These are phyloP conservation scores for Xanthoparmelia taractica DNA, from an alignment of 495 filamentous ascomycete genomes.

Conservation along the genomic window DNA sequence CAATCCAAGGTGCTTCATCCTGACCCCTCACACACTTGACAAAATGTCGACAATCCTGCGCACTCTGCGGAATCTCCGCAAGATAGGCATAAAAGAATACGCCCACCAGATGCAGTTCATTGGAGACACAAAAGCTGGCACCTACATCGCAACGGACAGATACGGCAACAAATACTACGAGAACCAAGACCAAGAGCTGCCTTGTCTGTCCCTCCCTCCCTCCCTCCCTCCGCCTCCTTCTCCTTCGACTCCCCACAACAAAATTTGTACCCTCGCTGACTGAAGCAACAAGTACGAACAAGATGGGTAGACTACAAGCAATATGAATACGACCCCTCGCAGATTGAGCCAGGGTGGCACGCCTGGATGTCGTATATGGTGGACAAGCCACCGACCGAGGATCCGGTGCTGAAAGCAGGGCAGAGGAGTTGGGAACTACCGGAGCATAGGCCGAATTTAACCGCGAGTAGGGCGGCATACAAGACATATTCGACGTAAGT, in stretches of 20 bases:
- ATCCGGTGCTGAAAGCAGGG: constrained; percentile 60
- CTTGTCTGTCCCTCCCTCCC: constrained; percentile 54
- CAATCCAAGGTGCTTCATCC: not conserved
- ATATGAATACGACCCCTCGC: constrained; percentile 72
- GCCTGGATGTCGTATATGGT: constrained; percentile 93
- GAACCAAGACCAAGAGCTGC: constrained; percentile 85
- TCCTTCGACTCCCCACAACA: not conserved
- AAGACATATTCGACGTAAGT: constrained; percentile 85
- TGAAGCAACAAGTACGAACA: constrained; percentile 62
- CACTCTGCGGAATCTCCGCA: constrained; percentile 77
- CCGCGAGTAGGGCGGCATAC: constrained; percentile 67
- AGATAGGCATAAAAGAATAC: constrained; percentile 83
- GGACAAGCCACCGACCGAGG: constrained; percentile 73
- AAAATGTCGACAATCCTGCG: constrained; percentile 91
- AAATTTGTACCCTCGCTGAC: constrained; percentile 26
- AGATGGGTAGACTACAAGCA: constrained; percentile 97
- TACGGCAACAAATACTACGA: constrained; percentile 98
- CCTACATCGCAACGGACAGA: constrained; percentile 73
- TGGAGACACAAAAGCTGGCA: constrained; percentile 95
- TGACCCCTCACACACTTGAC: constrained; percentile 28
- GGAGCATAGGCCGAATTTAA: constrained; percentile 68
- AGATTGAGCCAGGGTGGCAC: constrained; percentile 96
- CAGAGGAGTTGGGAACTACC: constrained; percentile 65
- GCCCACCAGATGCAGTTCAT: constrained; percentile 72
- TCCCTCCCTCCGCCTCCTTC: constrained; percentile 2